Percentiles rank a stretch among this genome's conserved stretches.
phyloP scores from a whole-genome alignment of 257 asterid species.

The Dorcoceras hygrometricum region DNA sequence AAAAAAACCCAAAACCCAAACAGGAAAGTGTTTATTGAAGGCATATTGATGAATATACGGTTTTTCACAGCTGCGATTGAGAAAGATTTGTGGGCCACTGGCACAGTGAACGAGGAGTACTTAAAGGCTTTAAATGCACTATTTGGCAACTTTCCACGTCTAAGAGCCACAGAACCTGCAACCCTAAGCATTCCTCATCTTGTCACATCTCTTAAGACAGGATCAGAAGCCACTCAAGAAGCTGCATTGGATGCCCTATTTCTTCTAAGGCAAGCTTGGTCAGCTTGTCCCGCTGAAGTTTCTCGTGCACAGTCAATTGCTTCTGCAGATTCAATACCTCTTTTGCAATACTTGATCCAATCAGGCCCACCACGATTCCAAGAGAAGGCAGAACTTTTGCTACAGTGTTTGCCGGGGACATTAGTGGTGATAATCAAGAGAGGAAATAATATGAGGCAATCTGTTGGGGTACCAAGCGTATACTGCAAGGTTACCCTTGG shows the following conservation, averaged over 20 bases:
- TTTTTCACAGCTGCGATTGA: constrained; percentile 78
- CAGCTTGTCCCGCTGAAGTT: constrained; percentile 96
- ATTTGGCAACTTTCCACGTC: constrained; percentile 89
- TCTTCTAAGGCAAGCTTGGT: constrained; percentile 97
- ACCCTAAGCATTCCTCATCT: constrained; percentile 94
- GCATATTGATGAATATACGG: constrained; percentile 1
- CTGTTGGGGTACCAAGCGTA: constrained; percentile 93
- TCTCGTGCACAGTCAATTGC: constrained; percentile 97
- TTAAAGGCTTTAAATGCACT: constrained; percentile 88
- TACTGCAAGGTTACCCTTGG: constrained; percentile 97
- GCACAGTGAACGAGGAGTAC: constrained; percentile 87
- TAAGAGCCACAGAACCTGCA: constrained; percentile 96
- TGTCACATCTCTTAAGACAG: constrained; percentile 90
- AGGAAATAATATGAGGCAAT: constrained; percentile 96
- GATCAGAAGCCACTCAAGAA: constrained; percentile 95
- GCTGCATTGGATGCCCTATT: constrained; percentile 94
- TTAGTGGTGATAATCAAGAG: constrained; percentile 81
- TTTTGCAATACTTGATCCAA: constrained; percentile 86
- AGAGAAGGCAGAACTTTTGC: constrained; percentile 86
- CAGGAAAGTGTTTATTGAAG: neutral
- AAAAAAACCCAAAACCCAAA: too few species aligned
- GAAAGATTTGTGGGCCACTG: constrained; percentile 93
- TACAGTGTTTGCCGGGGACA: constrained; percentile 95
- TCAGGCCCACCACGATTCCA: constrained; percentile 97
- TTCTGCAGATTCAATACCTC: constrained; percentile 93